Evolutionary conservation across 192 early-diverging fungal genomes (phyloP), one percentile per base, ranked within the genome.

Genomic region (Ambispora gerdemannii): DNA sequence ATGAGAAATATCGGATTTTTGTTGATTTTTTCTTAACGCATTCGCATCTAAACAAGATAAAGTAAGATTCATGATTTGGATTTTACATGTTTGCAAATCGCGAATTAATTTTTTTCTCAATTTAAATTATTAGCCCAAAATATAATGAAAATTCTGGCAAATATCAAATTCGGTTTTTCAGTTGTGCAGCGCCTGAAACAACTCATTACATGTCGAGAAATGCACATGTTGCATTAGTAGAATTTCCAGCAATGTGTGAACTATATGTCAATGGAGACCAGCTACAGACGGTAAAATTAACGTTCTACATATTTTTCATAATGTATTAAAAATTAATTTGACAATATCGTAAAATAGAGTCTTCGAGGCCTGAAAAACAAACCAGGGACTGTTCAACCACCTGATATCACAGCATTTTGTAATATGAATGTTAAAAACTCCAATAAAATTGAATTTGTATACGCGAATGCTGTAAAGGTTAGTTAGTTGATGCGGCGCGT

Each of bases 301-400:
- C 4, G n/a, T n/a, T 65, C 10, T 10, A 1, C 20, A 32, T 28
- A 31, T 10, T 24, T 15, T 56, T 36, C 1, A 71, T 31, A 20
- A 28, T 55, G 33, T 27, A 49, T 63, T 4, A 58, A 3, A 34
- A 7, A 15, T 20, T 2, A 50, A 11, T 24, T 3, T 28, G 22
- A 20, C 25, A 0, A 36, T 65, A 19, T 59, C 4, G 19, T 36
- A 27, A 7, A 35, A 3, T 76, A 86, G 84, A 76, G 72, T n/a
- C 60, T 82, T 25, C 75, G 80, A 24, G 84, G 85, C 2, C 60
- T 87, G 50, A 85, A 85, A 58, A 84, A 84, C 38, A 82, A 78
- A 53, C 81, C 84, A 22, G 80, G 83, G 0, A 86, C 85, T n/a
- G 82, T 84, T 4, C 71, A 83, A 19, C 85, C 87, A 1, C 76